Evolutionary conservation across 371 early-diverging fungal genomes (phyloP), one percentile per base, ranked within the genome.

Genomic region (Haplosporangium sp.): DNA sequence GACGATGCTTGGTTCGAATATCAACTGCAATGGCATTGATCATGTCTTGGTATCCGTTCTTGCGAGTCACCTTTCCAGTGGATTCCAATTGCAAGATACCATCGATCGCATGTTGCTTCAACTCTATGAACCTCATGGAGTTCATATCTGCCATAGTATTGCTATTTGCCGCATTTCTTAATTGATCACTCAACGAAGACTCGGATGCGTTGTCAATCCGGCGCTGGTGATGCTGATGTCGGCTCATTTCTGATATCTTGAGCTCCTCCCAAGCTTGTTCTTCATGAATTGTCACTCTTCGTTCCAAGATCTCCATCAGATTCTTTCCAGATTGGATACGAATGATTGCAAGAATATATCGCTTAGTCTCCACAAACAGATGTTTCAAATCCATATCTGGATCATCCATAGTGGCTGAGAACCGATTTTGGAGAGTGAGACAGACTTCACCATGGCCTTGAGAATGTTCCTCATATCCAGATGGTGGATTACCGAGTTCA

Each of bases 11-110:
- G 67, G 94, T 96, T 27, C 96, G 91, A 84, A 99, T 96, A 77
- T 98, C 97, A 61, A 85, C 87, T 1, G 96, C 98, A 76, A 99
- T 96, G 61, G 93, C 86, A 70, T 95, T 96, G 58, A 99, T 87
- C 85, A 99, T 91, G 39, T 92, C 94, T 84, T 97, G 97, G 83
- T 96, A 97, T 27, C 85, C 84, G 60, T 85, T 83, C 68, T 84
- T 73, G 27, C 84, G 65, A 4, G 76, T 76, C 11, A 93, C 89
- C 77, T 87, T 85, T 15, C 89, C 88, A 38, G 88, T 88, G 4
- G 84, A 83, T 82, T 96, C 95, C n/a, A 96, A 86, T 50, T 87
- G 85, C 34, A 89, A 86, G 90, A 96, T 91, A 35, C 91, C 89
- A 76, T 92, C 91, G 35, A 93, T 87, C 8, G 94, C 91, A 39